Base-by-base conservation (phyloP, 2,329 filamentous ascomycete species). In the Chaetomiaceae sp. region DNA sequence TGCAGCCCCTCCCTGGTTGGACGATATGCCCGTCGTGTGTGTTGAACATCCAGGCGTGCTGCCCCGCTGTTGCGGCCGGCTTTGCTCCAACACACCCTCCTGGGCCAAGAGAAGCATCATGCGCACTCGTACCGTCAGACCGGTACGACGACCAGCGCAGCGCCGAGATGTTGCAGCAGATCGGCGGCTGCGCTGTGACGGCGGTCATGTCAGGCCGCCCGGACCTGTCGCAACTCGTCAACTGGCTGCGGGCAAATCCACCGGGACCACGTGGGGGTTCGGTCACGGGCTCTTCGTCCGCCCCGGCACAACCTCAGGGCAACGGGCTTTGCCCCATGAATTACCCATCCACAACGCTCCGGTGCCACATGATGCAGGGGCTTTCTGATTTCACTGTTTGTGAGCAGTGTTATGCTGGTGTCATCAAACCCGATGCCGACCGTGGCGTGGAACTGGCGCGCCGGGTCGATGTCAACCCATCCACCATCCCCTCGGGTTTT, bases 381-480 rank as follows among this genome's bases (percentile, higher is more conserved):
- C 16, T 57, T 2, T 44, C 43, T 14, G 50, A 57, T 19, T 51
- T 57, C 14, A 53, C 50, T 0, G 52, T 53, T 3, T 57, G 52
- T 30, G 55, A 55, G 41, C 34, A 48, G 25, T 57, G 52, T 30
- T 57, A 45, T n/a, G 35, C 23, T 14, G 44, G 48, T 6, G 50
- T 51, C 5, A 40, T 53, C 41, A 44, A 42, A 19, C 42, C 42
- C 1, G 51, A 50, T 37, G 27, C 23, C 3, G 40, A 43, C 10
- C 25, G 42, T 7, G 52, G 46, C 2, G 19, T 51, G 13, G 43
- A 48, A 19, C 30, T 57, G 13, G 52, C 50, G 10, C n/a, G 27
- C 9, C 43, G 38, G 31, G 30, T 55, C 5, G 46, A 51, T 20
- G 12, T 7, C 13, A 25, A 21, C 17, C 38, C 38, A 4, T 25